Base-by-base conservation (phyloP, 2,329 filamentous ascomycete species). In the Massarina eburnea region DNA sequence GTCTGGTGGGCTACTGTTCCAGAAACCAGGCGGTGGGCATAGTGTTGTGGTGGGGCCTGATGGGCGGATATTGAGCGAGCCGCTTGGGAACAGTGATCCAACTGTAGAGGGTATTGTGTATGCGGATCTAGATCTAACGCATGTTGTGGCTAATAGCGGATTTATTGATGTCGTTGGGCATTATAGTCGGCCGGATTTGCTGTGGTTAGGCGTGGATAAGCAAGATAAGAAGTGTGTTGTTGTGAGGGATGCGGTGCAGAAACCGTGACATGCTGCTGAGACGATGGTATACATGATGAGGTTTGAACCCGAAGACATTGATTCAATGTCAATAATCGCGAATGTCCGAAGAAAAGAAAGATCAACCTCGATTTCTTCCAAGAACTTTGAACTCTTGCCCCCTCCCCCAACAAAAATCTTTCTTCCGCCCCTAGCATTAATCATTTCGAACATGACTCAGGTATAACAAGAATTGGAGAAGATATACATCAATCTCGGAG, bases 11-110 rank as follows among this genome's bases (percentile, higher is more conserved):
- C 52, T 72, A 0, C 46, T 77, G 0, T 76, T 78, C 60, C 56
- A 59, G 5, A 52, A 54, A 2, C 62, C 71, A 0, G 71, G 71
- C 2, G 75, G 75, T 18, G 79, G 79, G 2, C 74, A 73, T 43
- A 74, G 75, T 3, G 77, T 76, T 48, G 72, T 80, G 18, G 77
- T 77, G 46, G 78, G 74, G 0, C 79, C 79, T 0, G 78, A 81
- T 52, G 79, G 79, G 1, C 64, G 75, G 21, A 60, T 72, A 3
- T 52, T 81, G 33, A 73, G 70, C 3, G 68, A 74, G 29, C 58
- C 70, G 0, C 27, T 74, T 5, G 43, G 66, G 10, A 68, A 66
- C 12, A 68, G 68, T 0, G 66, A 70, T 19, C 17, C 40, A 15
- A 43, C 34, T 12, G 29, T 8, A 12, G 80, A 82, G 52, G 72